Evolutionary conservation across 2,329 filamentous ascomycete genomes (phyloP).

Genomic region (Teratosphaeria nubilosa): DNA sequence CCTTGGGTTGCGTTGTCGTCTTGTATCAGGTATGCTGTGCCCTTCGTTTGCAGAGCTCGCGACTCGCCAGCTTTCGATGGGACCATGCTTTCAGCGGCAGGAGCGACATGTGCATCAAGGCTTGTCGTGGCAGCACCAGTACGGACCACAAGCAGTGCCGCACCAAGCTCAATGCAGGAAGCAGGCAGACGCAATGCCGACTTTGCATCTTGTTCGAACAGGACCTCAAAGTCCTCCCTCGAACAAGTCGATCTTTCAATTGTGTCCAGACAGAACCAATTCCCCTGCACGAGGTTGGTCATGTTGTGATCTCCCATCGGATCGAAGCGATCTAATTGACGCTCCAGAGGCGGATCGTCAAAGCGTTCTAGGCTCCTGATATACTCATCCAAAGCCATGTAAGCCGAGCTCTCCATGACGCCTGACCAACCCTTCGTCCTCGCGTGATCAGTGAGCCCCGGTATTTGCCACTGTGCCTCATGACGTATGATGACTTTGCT

Average conservation of each 20-base stretch:
- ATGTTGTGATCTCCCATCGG: conserved; percentile 34
- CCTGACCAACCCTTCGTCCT: conserved; percentile 24
- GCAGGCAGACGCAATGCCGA: not conserved
- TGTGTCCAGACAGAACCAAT: conserved; percentile 35
- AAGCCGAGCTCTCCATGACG: conserved; percentile 31
- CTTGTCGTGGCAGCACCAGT: not conserved
- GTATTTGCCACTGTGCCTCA: conserved; percentile 42
- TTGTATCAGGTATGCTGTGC: conserved; percentile 33
- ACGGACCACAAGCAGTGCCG: not conserved
- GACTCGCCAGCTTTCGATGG: conserved; percentile 7
- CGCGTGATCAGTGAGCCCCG: conserved; percentile 33
- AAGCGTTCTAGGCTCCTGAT: conserved; percentile 36
- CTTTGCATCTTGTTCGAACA: conserved; percentile 23
- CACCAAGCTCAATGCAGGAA: conserved; percentile 25
- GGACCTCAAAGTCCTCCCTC: conserved; percentile 30
- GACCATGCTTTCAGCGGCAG: not conserved
- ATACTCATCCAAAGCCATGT: conserved; percentile 33
- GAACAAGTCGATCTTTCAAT: conserved; percentile 28
- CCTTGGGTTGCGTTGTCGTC: conserved; percentile 13
- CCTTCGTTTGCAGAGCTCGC: conserved; percentile 42
- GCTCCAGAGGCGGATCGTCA: conserved; percentile 27
- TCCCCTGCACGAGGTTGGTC: conserved; percentile 35
- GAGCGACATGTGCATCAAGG: not conserved
- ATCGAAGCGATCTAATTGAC: conserved; percentile 33
- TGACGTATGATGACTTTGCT: conserved; percentile 44